Base-by-base conservation (phyloP, 2,329 filamentous ascomycete genomes). In the Arthrobotrys iridis region DNA sequence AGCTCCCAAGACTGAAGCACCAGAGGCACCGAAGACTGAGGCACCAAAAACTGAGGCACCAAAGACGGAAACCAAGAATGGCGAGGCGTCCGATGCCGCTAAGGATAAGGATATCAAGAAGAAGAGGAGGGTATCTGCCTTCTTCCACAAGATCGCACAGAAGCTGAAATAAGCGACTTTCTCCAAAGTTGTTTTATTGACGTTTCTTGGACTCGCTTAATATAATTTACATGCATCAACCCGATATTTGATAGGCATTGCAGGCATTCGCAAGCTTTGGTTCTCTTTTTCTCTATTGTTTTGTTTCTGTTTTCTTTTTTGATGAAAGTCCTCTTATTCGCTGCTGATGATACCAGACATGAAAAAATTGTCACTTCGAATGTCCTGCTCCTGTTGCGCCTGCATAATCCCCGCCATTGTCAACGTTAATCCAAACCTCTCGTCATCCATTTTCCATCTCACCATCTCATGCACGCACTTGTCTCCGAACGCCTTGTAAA, bases 341-440 rank as follows among this genome's bases (percentile, higher is more conserved):
- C 48, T 63, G 57, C 63, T 74, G 71, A 68, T 75, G 71, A 75
- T 75, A 75, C 71, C 71, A 75, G 57, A 59, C 71, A 75, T 75
- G 71, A 74, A 62, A 73, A 65, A 63, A 24, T 41, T 55, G 30
- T 55, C 30, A 37, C 50, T 20, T 55, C 50, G 50, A 55, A 55
- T 37, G 50, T 37, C 50, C 28, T 40, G 35, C 11, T 40, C n/a
- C n/a, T n/a, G n/a, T n/a, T n/a, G n/a, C n/a, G 35, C 35, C 35
- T 55, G 28, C 50, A 55, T 55, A 15, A 37, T 55, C 8, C 2
- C 22, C 28, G 37, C 13, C 8, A 33, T 2, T 6, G 24, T 15
- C 30, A 43, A 45, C 65, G 50, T 22, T 41, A 59, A 59, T 43
- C 15, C 24, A 59, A 41, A 58, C 33, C 26, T 6, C 15, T 22